Conservation (phyloP, 1,284 basidiomycete species). For the Ceratobasidium theobromae region DNA sequence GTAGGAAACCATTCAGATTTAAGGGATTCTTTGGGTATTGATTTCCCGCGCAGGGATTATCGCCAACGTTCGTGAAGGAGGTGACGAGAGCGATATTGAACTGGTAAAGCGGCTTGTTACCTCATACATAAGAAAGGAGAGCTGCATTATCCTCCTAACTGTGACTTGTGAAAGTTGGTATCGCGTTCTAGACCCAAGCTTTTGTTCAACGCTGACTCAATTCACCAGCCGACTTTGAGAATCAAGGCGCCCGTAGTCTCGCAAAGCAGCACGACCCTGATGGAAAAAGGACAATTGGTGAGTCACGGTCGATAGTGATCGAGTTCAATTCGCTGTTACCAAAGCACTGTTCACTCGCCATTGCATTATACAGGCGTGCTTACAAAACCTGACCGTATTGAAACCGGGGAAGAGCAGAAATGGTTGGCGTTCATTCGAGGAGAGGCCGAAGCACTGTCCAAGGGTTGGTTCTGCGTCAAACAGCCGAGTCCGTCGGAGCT, state of each 20-base stretch:
- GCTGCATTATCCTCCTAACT: conserved; percentile 61
- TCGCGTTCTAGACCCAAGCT: background rate
- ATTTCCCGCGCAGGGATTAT: conserved; percentile 38
- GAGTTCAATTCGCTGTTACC: background rate
- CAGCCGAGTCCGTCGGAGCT: conserved; percentile 38
- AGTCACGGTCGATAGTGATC: conserved; percentile 8
- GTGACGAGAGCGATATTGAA: conserved; percentile 36
- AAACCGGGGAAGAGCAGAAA: conserved; percentile 34
- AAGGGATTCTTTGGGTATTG: background rate
- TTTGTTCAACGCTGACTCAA: background rate
- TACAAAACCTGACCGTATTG: conserved; percentile 40
- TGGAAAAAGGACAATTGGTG: conserved; percentile 40
- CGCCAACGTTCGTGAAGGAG: conserved; percentile 34
- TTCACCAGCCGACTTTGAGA: conserved; percentile 36
- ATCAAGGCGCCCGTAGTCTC: conserved; percentile 35
- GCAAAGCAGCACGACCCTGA: conserved; percentile 38
- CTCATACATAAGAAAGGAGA: conserved; percentile 38
- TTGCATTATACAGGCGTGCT: conserved; percentile 37
- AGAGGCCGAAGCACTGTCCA: conserved; percentile 27
- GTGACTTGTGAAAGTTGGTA: conserved; percentile 69
- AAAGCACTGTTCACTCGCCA: background rate
- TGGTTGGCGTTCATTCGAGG: conserved; percentile 39
- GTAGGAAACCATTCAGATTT: conserved; percentile 7
- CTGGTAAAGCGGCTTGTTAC: conserved; percentile 37
- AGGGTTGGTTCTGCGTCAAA: conserved; percentile 37